Base-by-base conservation (phyloP, 495 filamentous ascomycete genomes). In the Aspergillus campestris region DNA sequence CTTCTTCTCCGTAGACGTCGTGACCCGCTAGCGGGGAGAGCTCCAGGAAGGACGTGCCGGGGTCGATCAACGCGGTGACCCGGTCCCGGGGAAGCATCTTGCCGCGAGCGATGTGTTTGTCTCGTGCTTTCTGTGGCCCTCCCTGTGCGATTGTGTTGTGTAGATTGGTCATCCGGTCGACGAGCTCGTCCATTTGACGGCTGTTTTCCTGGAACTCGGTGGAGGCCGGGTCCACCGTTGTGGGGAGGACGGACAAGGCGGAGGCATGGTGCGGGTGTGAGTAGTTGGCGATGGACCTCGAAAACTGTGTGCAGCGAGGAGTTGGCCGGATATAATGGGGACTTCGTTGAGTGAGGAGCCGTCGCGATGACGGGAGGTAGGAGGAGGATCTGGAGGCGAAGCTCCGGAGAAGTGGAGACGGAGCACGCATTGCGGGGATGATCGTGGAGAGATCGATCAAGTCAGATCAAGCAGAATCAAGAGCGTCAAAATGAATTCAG, bases 41-140 rank as follows among this genome's bases (percentile, higher is more conserved):
- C 63, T 98, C 92, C 42, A 98, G 70, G 62, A 98, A 98, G 1
- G 86, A 82, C 0, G 86, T 90, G 32, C 90, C 89, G 0, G 86
- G 82, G 59, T 98, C 92, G 44, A 96, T 78, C 43, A 98, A 68
- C 1, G 88, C 83, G 0, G 89, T 86, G 27, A 98, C 78, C 7
- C 92, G 84, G 54, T 98, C 94, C 45, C 92, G 73, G 1, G 89
- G 85, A 11, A 98, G 73, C 92, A 98, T 96, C 73, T 96, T 97
- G 41, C 87, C 86, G 34, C 90, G 72, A 15, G 76, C 78, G 24
- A 94, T 60, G 62, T 97, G 92, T 65, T 96, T 98, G 45, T 95
- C 81, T 41, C 86, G 73, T 5, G 94, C 87, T 57, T 94, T 94
- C 50, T 79, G 72, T 0, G 87, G 65, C 0, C 94, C 92, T 24